Conservation (phyloP, 805 yeast species). For the Monosporozyma servazzii region DNA sequence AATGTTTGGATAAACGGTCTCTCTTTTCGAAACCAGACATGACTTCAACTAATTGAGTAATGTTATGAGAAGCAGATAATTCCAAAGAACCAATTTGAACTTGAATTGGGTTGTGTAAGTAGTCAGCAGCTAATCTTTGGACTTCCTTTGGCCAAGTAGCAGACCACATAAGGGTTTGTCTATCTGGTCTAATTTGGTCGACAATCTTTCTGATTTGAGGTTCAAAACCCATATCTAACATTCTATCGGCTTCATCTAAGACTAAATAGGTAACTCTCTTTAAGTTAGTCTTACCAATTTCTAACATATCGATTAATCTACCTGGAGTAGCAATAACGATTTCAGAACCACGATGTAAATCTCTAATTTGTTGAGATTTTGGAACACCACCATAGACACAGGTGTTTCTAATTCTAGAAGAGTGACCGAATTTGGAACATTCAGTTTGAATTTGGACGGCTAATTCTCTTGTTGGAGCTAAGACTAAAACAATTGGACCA, state of each 20-base stretch:
- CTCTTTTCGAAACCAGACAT: conserved; percentile 88
- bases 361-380: conserved; percentile 95
- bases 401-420: conserved; percentile 90
- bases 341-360: conserved; percentile 89
- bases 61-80: conserved; percentile 92
- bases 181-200: conserved; percentile 96
- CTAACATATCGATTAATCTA: conserved; percentile 95
- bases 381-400: conserved; percentile 99
- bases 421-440: conserved; percentile 86
- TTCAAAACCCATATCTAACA: conserved; percentile 99
- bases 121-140: conserved; percentile 85
- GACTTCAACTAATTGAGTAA: conserved; percentile 88
- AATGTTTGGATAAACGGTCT: conserved; percentile 75
- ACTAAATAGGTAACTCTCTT: conserved; percentile 95
- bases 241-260: conserved; percentile 98
- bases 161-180: conserved; percentile 99
- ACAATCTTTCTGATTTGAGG: conserved; percentile 98
- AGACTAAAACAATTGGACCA: conserved; percentile 91
- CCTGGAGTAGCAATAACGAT: conserved; percentile 98
- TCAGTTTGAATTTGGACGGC: conserved; percentile 96
- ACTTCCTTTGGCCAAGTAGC: conserved; percentile 99
- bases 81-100: conserved; percentile 95
- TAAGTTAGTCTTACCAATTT: conserved; percentile 87
- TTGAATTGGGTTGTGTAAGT: conserved; percentile 86
- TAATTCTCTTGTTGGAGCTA: conserved; percentile 98